phyloP scores from a whole-genome alignment of 345 rosid species.

The Eutrema japonicum region DNA sequence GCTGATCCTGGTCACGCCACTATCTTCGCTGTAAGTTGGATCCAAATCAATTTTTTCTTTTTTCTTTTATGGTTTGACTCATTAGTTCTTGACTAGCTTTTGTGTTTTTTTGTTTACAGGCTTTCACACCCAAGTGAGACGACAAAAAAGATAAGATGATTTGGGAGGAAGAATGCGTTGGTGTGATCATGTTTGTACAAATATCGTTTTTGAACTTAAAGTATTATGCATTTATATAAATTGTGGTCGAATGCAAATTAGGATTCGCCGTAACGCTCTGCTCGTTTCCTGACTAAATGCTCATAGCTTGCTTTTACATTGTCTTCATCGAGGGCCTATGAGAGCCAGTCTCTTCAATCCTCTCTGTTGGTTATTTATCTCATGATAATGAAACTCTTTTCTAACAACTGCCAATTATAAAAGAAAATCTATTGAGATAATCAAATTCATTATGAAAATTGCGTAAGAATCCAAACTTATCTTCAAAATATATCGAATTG shows the following conservation, averaged over 20 bases:
- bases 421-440: neutral
- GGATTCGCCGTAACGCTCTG: constrained; percentile 16
- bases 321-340: neutral
- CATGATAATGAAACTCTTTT: neutral
- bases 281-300: constrained; percentile 30
- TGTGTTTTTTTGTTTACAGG: constrained; percentile 48
- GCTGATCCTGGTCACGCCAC: constrained; percentile 99
- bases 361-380: neutral
- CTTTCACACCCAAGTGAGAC: constrained; percentile 79
- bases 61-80: neutral
- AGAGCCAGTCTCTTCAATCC: neutral
- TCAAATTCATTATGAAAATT: neutral
- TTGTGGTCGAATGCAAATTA: constrained; percentile 43
- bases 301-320: constrained; percentile 14
- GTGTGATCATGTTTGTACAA: constrained; percentile 48
- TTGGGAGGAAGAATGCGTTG: constrained; percentile 25
- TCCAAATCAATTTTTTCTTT: neutral
- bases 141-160: neutral
- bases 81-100: constrained; percentile 21
- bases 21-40: constrained; percentile 72
- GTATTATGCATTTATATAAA: constrained; percentile 38
- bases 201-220: constrained; percentile 39
- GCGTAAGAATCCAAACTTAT: neutral
- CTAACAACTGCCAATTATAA: neutral
- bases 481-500: neutral